These are phyloP conservation scores for Psilocybe subaeruginosa DNA, from an alignment of 768 basidiomycete genomes.

Conservation along the genomic window DNA sequence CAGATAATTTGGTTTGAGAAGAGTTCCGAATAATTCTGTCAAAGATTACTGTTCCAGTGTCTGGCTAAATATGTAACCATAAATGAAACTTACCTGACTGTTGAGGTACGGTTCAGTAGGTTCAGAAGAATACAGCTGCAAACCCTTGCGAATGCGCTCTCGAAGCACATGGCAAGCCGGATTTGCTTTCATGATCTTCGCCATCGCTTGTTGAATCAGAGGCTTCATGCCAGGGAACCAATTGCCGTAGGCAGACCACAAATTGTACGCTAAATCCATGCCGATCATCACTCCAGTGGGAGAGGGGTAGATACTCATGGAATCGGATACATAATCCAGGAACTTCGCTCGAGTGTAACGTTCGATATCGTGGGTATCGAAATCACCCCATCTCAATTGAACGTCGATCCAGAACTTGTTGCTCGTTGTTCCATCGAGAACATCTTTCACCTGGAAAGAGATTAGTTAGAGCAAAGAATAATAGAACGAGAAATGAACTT, in stretches of 20 bases:
- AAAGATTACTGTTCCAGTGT: slow-evolving; percentile 2
- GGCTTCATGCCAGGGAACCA: slow-evolving; percentile 99
- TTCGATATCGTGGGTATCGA: slow-evolving; percentile 98
- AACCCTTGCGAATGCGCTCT: slow-evolving; percentile 97
- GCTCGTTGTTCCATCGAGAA: slow-evolving; percentile 95
- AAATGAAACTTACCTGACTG: slow-evolving; percentile 63
- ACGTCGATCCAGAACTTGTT: slow-evolving; percentile 99
- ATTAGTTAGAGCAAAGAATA: neutral
- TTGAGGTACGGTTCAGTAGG: slow-evolving; percentile 99
- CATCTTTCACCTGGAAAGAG: slow-evolving; percentile 77
- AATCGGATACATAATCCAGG: slow-evolving; percentile 96
- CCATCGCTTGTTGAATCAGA: slow-evolving; percentile 97
- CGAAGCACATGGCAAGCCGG: slow-evolving; percentile 96
- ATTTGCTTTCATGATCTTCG: slow-evolving; percentile 99
- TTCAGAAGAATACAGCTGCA: slow-evolving; percentile 98
- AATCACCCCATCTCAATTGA: slow-evolving; percentile 96
- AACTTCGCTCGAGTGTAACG: slow-evolving; percentile 99
- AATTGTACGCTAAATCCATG: slow-evolving; percentile 97
- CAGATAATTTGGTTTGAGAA: slow-evolving; percentile 99
- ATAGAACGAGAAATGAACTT: slow-evolving; percentile 27
- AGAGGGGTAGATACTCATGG: slow-evolving; percentile 99
- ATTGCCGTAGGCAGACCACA: slow-evolving; percentile 98
- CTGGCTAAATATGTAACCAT: neutral
- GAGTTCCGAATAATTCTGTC: slow-evolving; percentile 86
- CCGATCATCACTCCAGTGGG: slow-evolving; percentile 99